Base-by-base conservation (phyloP, 2,329 filamentous ascomycete genomes). In the Phialemonium atrogriseum region DNA sequence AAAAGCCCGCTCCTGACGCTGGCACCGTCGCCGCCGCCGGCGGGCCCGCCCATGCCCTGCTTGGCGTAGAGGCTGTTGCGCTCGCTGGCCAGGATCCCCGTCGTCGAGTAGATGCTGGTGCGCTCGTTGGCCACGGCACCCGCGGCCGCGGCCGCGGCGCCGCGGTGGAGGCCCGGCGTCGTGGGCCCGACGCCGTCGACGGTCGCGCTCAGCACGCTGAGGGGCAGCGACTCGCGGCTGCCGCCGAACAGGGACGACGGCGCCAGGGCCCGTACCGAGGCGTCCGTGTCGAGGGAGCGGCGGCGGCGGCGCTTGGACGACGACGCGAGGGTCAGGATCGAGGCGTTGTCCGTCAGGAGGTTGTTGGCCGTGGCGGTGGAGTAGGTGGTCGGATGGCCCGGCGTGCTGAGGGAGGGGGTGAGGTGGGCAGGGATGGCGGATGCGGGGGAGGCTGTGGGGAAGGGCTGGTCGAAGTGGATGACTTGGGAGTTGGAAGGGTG, bases 181-280 rank as follows among this genome's bases (percentile, higher is more conserved):
- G 56, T 46, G 1, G 64, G 57, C 29, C 65, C 47, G 17, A 34
- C 32, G 13, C 60, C 58, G 22, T 81, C 77, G 20, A 81, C 64
- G 48, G 79, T 86, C 36, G 77, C 73, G 48, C 81, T 86, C 21
- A 91, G 66, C 5, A 89, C 77, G 48, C 81, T 87, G 16, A 91
- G 64, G 0, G 84, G 84, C 2, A 91, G 66, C 25, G 77, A 84
- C 56, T 91, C 84, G 38, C 84, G 77, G 47, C 80, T 86, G 25
- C 84, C 84, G 26, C 84, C 84, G 68, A 83, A 91, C 5, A 89
- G 66, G 1, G 83, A 88, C 0, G 80, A 85, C 0, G 84, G 84
- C 1, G 85, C 82, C n/a, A 93, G 62, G 3, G 85, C 85, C 25
- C 85, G 80, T 23, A 91, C 83, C 0, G 83, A 89, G 5, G 85